phyloP scores from a whole-genome alignment of 805 yeast genomes.

The Candida railenensis region DNA sequence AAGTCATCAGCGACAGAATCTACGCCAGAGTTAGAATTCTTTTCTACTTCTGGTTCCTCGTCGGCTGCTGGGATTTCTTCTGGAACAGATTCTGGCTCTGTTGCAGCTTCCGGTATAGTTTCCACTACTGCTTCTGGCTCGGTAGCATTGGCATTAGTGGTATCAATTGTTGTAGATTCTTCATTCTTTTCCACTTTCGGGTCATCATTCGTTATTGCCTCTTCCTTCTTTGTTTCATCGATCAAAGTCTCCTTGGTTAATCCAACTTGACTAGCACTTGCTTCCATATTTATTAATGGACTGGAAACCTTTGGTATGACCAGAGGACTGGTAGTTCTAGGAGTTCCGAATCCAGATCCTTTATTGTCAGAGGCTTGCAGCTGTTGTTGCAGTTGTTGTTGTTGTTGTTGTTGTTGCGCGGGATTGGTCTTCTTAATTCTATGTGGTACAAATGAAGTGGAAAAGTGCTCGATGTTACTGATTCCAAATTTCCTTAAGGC shows the following conservation, averaged over 20 bases:
- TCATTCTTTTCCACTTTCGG: slow-evolving; percentile 6
- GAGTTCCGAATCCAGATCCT: not conserved
- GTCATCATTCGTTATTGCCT: slow-evolving; percentile 1
- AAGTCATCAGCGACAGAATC: slow-evolving; percentile 9
- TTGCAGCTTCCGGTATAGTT: slow-evolving; percentile 4
- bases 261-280: slow-evolving; percentile 21
- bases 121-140: slow-evolving; percentile 6
- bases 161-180: slow-evolving; percentile 1
- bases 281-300: slow-evolving; percentile 27
- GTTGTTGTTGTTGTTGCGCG: too few relatives aligned
- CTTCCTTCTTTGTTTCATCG: slow-evolving; percentile 16
- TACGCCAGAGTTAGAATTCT: slow-evolving; percentile 4
- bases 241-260: slow-evolving; percentile 45
- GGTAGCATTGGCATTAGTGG: slow-evolving; percentile 3
- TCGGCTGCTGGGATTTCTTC: slow-evolving; percentile 1
- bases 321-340: slow-evolving; percentile 1
- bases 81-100: slow-evolving; percentile 4
- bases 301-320: slow-evolving; percentile 6
- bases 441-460: slow-evolving; percentile 37
- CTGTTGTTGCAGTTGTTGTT: not conserved
- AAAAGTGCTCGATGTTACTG: slow-evolving; percentile 29
- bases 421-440: slow-evolving; percentile 13
- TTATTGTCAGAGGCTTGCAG: not conserved
- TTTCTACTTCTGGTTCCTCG: slow-evolving; percentile 1
- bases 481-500: slow-evolving; percentile 41